phyloP scores from a whole-genome alignment of 31 red algal genomes.

The Odonthalia washingtoniensis region DNA sequence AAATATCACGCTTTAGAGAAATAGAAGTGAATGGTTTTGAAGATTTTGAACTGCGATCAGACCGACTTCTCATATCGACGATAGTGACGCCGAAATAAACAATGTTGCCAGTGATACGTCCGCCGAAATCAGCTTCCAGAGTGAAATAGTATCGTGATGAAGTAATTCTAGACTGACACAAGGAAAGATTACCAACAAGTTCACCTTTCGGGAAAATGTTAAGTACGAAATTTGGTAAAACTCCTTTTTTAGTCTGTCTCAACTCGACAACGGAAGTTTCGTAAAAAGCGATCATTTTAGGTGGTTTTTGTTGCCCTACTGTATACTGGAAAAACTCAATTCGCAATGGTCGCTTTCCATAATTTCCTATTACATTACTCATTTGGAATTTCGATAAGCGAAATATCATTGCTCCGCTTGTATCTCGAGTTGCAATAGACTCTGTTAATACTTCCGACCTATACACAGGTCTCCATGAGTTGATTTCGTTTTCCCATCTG shows the following conservation, averaged over 20 bases:
- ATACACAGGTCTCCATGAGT: constrained; percentile 37
- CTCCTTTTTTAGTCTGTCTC: constrained; percentile 33
- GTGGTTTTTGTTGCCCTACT: constrained; percentile 34
- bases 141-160: constrained; percentile 21
- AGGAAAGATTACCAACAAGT: constrained; percentile 19
- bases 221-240: constrained; percentile 13
- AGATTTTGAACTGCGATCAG: no score
- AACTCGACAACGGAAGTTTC: constrained; percentile 37
- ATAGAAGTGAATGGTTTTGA: no score
- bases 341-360: constrained; percentile 38
- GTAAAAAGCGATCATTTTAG: constrained; percentile 43
- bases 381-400: constrained; percentile 17
- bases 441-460: constrained; percentile 43
- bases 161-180: constrained; percentile 24
- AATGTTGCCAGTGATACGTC: constrained; percentile 29
- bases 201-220: constrained; percentile 41
- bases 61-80: no score
- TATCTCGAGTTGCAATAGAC: neutral
- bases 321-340: constrained; percentile 67
- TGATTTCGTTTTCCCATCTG: constrained; percentile 11
- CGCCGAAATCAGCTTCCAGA: constrained; percentile 53
- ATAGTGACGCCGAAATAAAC: no score
- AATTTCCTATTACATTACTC: neutral
- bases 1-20: no score
- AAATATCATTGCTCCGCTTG: constrained; percentile 34